Base-by-base conservation (phyloP, 2,329 filamentous ascomycete species). In the Talaromyces piceae region DNA sequence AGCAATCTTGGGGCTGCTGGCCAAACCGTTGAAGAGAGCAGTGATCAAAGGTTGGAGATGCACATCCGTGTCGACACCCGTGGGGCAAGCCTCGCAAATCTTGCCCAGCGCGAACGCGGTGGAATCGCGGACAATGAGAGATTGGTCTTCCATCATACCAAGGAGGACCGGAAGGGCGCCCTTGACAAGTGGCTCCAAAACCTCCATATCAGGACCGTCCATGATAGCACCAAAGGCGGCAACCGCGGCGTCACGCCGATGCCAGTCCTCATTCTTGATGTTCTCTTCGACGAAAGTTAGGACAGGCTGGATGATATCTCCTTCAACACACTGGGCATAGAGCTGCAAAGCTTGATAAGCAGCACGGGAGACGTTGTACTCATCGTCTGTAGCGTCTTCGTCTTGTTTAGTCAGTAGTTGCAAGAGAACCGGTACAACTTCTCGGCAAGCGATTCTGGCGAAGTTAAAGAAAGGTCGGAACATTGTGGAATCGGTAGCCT, bases 171-270 rank as follows among this genome's bases (percentile, higher is more conserved):
- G 87, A 46, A 98, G 80, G 55, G 91, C 93, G 69, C 96, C 91
- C 76, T 95, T 95, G 64, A 98, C 88, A 51, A 98, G 86, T 51
- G 91, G 91, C 63, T 95, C 89, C 48, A 98, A 77, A 46, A 91
- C 83, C 73, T 88, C 88, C 70, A 95, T 88, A 53, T 97, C 93
- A 1, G 93, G 93, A 23, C 93, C 93, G 67, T 98, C 93, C 91
- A 98, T 96, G 62, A 98, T 97, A 59, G 91, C 93, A 57, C 93
- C 93, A 61, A 98, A 97, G 16, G 93, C 91, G 54, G 93, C 95
- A 27, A 98, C 93, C 47, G 93, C 91, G 49, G 93, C 93, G 74
- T 98, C 93, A 61, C 93, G 84, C 69, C 84, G 82, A 69, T 94
- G 91, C 93, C 93, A 98, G 71, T 97, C 89, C 51, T 95, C 89